A percentile compares a stretch with the other conserved stretches of the same genome.
Conservation (phyloP, 805 yeast species). For the Metschnikowia proteae region DNA sequence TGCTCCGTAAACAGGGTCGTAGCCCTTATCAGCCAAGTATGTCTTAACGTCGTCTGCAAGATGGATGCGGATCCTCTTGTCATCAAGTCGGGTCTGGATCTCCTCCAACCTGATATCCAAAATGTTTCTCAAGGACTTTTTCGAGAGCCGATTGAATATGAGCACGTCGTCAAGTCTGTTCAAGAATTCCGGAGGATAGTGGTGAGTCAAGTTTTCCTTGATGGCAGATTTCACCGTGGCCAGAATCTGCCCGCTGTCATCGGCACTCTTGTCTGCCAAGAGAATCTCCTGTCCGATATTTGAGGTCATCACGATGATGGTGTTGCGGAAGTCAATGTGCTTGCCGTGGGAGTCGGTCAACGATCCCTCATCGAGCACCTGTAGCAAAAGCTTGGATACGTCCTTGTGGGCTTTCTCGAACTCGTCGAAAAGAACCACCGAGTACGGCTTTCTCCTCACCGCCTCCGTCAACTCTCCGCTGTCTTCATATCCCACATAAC, state of each 20-base stretch:
- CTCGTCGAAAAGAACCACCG: constrained; percentile 91
- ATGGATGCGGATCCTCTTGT: constrained; percentile 65
- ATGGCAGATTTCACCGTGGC: constrained; percentile 54
- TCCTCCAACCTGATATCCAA: constrained; percentile 83
- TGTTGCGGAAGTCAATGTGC: constrained; percentile 88
- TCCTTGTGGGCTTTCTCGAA: constrained; percentile 97
- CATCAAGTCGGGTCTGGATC: constrained; percentile 70
- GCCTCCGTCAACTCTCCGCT: constrained; percentile 97
- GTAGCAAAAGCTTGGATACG: constrained; percentile 83
- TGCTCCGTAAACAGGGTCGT: constrained; percentile 91
- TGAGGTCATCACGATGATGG: constrained; percentile 94
- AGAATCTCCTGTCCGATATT: constrained; percentile 93
- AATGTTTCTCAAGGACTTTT: constrained; percentile 66
- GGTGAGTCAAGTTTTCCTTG: constrained; percentile 59
- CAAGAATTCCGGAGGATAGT: constrained; percentile 92
- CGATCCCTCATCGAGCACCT: constrained; percentile 92
- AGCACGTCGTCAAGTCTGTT: constrained; percentile 93
- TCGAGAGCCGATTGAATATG: constrained; percentile 86
- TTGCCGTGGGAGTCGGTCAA: constrained; percentile 95
- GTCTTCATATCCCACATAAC: constrained; percentile 93
- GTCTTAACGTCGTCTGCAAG: constrained; percentile 63
- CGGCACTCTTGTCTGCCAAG: constrained; percentile 57
- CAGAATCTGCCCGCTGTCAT: constrained; percentile 58
- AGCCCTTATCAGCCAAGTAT: constrained; percentile 81
- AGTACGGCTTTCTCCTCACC: constrained; percentile 89